phyloP scores from a whole-genome alignment of 2,329 filamentous ascomycete species.

The Knufia petricola region DNA sequence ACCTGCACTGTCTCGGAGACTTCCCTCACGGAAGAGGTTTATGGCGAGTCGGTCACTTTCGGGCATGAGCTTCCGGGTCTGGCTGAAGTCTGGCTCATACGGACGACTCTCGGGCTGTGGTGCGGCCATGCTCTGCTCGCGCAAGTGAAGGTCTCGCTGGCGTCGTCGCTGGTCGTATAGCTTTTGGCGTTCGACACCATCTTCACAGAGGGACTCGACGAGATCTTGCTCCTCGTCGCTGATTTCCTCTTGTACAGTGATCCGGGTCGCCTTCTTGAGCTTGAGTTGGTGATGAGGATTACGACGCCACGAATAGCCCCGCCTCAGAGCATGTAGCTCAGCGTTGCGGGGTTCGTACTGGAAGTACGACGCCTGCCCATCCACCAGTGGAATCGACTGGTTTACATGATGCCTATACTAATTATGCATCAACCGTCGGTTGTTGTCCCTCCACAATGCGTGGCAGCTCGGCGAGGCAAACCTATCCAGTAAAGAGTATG shows the following conservation, averaged over 20 bases:
- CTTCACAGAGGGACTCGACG: background rate
- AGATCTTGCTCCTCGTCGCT: background rate
- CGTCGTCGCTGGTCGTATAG: slow-evolving; percentile 6
- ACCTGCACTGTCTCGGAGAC: slow-evolving; percentile 8
- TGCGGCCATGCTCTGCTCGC: background rate
- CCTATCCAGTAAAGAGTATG: too few species aligned
- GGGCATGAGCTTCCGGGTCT: slow-evolving; percentile 9
- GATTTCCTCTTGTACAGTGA: background rate
- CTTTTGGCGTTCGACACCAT: slow-evolving; percentile 6
- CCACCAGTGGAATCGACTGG: slow-evolving; percentile 1
- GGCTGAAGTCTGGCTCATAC: slow-evolving; percentile 10
- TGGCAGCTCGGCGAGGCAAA: too few species aligned
- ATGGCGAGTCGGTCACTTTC: slow-evolving; percentile 6
- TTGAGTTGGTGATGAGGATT: slow-evolving; percentile 2
- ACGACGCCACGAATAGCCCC: background rate
- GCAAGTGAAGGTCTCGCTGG: slow-evolving; percentile 4
- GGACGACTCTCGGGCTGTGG: background rate
- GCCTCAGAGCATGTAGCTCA: background rate
- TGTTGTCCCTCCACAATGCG: too few species aligned
- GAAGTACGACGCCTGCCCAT: slow-evolving; percentile 10
- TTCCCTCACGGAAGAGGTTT: slow-evolving; percentile 6
- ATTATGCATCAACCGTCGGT: too few species aligned
- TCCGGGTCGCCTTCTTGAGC: background rate
- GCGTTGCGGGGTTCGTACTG: background rate
- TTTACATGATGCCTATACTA: too few species aligned